Evolutionary conservation across 2,329 filamentous ascomycete genomes (phyloP).

Genomic region (Fusarium nisikadoi): DNA sequence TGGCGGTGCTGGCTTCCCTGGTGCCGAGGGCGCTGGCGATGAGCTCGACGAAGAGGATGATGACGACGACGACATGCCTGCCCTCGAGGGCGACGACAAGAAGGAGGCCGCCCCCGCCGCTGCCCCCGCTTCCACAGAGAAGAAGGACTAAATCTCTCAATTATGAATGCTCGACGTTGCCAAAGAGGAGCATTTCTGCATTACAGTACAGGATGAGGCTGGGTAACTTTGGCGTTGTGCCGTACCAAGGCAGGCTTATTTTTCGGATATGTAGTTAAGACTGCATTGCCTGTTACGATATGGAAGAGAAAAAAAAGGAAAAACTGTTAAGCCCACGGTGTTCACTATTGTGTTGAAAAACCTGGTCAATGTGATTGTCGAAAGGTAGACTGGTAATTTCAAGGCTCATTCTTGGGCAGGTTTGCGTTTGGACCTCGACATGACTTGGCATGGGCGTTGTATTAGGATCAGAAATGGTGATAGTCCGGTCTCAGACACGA

Average conservation of each 20-base stretch:
- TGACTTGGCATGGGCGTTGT: background rate
- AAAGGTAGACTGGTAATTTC: background rate
- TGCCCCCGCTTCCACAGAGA: conserved; percentile 49
- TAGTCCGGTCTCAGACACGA: background rate
- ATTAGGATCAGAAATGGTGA: background rate
- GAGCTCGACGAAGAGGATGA: conserved; percentile 68
- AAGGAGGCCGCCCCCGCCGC: conserved; percentile 51
- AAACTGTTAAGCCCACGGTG: conserved; percentile 32
- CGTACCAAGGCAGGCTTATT: conserved; percentile 34
- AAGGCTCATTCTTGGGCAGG: background rate
- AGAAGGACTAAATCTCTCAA: conserved; percentile 49
- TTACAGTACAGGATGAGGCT: conserved; percentile 34
- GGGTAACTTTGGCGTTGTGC: conserved; percentile 42
- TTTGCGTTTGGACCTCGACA: background rate
- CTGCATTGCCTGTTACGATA: conserved; percentile 38
- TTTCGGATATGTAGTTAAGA: conserved; percentile 33
- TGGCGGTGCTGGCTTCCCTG: conserved; percentile 65
- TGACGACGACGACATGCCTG: conserved; percentile 86
- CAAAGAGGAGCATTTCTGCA: conserved; percentile 36
- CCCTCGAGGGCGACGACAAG: conserved; percentile 72
- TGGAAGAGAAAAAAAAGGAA: conserved; percentile 34
- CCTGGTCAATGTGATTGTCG: background rate
- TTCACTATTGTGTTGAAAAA: background rate
- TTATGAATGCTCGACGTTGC: conserved; percentile 32
- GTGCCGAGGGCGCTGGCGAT: conserved; percentile 59